Evolutionary conservation across 805 yeast species (phyloP).

Genomic region (Teunomyces barrocoloradensis): DNA sequence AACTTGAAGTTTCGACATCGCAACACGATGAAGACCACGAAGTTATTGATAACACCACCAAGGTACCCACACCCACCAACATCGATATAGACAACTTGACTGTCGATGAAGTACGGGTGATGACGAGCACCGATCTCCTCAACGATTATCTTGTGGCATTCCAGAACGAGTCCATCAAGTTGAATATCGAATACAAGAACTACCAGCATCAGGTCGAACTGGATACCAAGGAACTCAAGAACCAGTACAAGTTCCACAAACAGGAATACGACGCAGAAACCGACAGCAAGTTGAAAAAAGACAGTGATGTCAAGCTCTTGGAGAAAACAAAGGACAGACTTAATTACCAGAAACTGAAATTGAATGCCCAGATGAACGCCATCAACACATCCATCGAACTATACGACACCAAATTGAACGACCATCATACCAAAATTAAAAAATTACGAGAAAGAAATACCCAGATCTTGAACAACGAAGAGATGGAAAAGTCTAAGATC

Average conservation of each 20-base stretch:
- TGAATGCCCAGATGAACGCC: constrained; percentile 20
- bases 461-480: constrained; percentile 22
- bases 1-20: constrained; percentile 2
- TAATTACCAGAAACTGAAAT: constrained; percentile 31
- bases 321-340: constrained; percentile 32
- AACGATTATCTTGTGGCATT: constrained; percentile 23
- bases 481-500: constrained; percentile 20
- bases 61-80: neutral
- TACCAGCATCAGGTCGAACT: constrained; percentile 9
- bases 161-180: constrained; percentile 24
- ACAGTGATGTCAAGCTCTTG: constrained; percentile 29
- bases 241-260: constrained; percentile 31
- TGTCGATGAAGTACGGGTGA: constrained; percentile 14
- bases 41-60: neutral
- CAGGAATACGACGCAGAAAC: constrained; percentile 38
- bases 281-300: constrained; percentile 27
- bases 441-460: constrained; percentile 24
- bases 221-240: constrained; percentile 17
- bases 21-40: neutral
- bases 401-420: constrained; percentile 17
- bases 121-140: constrained; percentile 18
- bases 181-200: constrained; percentile 18
- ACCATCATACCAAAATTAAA: constrained; percentile 13
- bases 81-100: constrained; percentile 8
- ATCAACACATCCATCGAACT: constrained; percentile 18